Evolutionary conservation across 805 yeast species (phyloP), one percentile per base, ranked within the genome.

Genomic region (Candida maris): DNA sequence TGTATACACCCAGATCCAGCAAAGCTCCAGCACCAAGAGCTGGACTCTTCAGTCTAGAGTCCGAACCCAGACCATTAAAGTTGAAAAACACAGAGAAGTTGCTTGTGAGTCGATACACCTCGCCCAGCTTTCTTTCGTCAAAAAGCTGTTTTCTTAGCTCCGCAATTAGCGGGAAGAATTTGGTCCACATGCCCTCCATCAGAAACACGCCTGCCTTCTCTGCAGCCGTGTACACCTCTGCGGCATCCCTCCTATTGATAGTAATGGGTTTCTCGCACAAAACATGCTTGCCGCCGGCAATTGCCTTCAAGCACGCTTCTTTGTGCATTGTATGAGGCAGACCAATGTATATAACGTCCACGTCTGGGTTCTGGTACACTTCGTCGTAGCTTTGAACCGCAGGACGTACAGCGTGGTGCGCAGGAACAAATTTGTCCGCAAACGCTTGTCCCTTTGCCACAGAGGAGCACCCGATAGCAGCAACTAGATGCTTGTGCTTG

Each of bases 121-220:
- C 69, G 6, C 83, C 83, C 27, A 76, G 44, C 10, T 61, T 53
- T 38, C 64, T 61, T 17, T 71, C 65, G 14, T 64, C 60, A 42
- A 60, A 65, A 15, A 75, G 42, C 38, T 60, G 54, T 20, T 60
- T 39, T 36, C 65, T 51, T 31, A 71, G 52, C 31, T 60, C 57
- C 14, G 49, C 44, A 15, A 68, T 51, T 4, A 71, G 41, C 2
- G 82, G 82, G 59, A 73, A 70, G 44, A 69, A 73, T 32, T 77
- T 61, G 4, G 79, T 68, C 81, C 81, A 75, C 35, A 73, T 68
- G 4, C 74, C 83, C 52, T 77, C 84, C 79, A 77, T 71, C 24
- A 77, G 56, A 41, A 70, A 74, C 32, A 65, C 49, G 2, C 62
- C 59, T 51, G 68, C 65, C 37, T 52, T 41, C 45, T 61, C 59